These are phyloP conservation scores for Cutaneotrichosporon sp. DNA, from an alignment of 1,284 basidiomycete genomes.

Conservation along the genomic window DNA sequence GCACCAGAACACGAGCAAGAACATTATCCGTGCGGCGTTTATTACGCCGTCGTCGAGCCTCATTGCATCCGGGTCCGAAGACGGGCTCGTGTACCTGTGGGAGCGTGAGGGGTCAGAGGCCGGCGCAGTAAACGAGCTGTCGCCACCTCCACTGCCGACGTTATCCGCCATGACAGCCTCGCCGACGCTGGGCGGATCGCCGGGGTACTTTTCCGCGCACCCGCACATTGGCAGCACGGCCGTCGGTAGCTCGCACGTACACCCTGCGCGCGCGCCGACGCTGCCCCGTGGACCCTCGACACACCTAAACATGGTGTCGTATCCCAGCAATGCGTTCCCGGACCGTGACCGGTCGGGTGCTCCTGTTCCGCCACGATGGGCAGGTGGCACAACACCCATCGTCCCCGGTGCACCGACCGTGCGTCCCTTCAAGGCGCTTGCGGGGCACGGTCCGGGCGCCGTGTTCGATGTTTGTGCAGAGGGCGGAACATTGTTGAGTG, in stretches of 20 bases:
- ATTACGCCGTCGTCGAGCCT: conserved; percentile 41
- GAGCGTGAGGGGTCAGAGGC: conserved; percentile 27
- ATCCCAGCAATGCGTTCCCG: too few species aligned
- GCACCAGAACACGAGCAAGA: conserved; percentile 53
- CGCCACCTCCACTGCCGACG: too few species aligned
- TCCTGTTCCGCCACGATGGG: background rate
- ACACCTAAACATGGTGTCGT: background rate
- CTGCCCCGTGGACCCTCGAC: background rate
- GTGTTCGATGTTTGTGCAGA: conserved; percentile 49
- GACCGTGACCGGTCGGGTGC: too few species aligned
- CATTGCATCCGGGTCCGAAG: conserved; percentile 50
- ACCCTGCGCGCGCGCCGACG: conserved; percentile 1
- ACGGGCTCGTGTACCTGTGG: conserved; percentile 43
- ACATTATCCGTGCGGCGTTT: conserved; percentile 50
- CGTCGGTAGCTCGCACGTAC: background rate
- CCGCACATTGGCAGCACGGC: background rate
- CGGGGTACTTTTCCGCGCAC: background rate
- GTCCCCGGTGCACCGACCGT: conserved; percentile 16
- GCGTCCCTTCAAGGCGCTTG: conserved; percentile 30
- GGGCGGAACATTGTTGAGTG: conserved; percentile 44
- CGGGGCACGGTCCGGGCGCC: conserved; percentile 35
- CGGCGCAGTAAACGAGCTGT: too few species aligned
- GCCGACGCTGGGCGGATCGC: background rate
- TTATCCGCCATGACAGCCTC: background rate
- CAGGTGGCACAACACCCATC: background rate